Evolutionary conservation across 345 rosid species (phyloP).

Genomic region (Moricandia moricandioides): DNA sequence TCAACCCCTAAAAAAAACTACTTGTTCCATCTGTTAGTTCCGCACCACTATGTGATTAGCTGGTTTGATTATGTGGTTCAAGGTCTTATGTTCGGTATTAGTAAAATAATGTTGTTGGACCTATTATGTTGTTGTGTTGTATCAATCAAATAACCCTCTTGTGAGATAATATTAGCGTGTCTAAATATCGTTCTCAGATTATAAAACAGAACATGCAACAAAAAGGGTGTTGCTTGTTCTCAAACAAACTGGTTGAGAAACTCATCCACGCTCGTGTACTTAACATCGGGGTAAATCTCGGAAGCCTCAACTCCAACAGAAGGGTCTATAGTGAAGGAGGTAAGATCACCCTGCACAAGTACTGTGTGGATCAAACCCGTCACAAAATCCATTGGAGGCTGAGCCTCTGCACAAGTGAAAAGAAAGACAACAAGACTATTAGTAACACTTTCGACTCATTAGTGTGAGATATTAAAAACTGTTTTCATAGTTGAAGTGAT

Average conservation of each 20-base stretch:
- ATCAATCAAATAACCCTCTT: constrained; percentile 10
- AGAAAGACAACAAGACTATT: background rate
- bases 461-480: background rate
- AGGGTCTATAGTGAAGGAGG: constrained; percentile 36
- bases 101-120: constrained; percentile 23
- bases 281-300: constrained; percentile 58
- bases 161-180: background rate
- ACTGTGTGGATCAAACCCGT: constrained; percentile 34
- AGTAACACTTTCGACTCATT: background rate
- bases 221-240: background rate
- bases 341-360: constrained; percentile 45
- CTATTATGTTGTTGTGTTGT: background rate
- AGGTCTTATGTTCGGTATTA: background rate
- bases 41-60: background rate
- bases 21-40: background rate
- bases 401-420: constrained; percentile 49
- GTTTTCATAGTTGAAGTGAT: background rate
- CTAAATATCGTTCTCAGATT: too few species aligned
- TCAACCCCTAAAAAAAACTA: constrained; percentile 54
- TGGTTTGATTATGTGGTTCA: constrained; percentile 19
- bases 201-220: background rate
- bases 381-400: constrained; percentile 44
- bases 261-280: constrained; percentile 45
- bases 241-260: constrained; percentile 41
- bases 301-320: constrained; percentile 55